Conservation (phyloP, 371 early-diverging fungal species). For the Rhizopus arrhizus region DNA sequence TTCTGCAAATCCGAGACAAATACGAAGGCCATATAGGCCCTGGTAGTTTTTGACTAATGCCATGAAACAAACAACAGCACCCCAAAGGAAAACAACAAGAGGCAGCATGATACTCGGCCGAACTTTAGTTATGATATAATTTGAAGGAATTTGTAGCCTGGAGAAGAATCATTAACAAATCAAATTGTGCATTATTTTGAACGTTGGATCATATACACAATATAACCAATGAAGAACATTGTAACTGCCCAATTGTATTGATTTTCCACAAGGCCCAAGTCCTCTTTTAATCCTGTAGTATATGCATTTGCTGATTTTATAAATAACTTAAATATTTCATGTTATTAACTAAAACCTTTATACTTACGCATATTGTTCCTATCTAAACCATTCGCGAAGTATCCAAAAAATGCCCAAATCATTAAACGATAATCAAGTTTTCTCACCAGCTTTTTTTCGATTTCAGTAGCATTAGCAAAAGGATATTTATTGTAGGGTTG, state of each 20-base stretch:
- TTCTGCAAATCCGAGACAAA: slow-evolving; percentile 71
- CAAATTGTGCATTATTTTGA: background rate
- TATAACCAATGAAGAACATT: slow-evolving; percentile 75
- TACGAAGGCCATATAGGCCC: slow-evolving; percentile 59
- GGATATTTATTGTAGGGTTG: slow-evolving; percentile 5
- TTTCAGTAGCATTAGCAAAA: slow-evolving; percentile 17
- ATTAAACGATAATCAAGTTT: slow-evolving; percentile 71
- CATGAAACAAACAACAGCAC: slow-evolving; percentile 62
- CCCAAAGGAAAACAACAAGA: slow-evolving; percentile 65
- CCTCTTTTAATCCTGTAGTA: slow-evolving; percentile 53
- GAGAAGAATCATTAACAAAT: background rate
- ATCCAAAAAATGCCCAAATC: slow-evolving; percentile 69
- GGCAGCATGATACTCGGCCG: slow-evolving; percentile 63
- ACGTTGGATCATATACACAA: slow-evolving; percentile 50
- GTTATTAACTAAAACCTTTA: background rate
- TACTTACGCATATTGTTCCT: slow-evolving; percentile 74
- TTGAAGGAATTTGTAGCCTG: slow-evolving; percentile 50
- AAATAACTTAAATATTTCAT: background rate
- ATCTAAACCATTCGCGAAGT: slow-evolving; percentile 75
- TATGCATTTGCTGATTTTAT: slow-evolving; percentile 42
- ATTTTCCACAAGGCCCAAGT: slow-evolving; percentile 46
- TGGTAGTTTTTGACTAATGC: slow-evolving; percentile 47
- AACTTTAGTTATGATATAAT: slow-evolving; percentile 52
- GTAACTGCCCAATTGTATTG: slow-evolving; percentile 67
- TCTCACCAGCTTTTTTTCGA: slow-evolving; percentile 54